Base-by-base conservation (phyloP, 345 rosid species). In the Garcia nutans region DNA sequence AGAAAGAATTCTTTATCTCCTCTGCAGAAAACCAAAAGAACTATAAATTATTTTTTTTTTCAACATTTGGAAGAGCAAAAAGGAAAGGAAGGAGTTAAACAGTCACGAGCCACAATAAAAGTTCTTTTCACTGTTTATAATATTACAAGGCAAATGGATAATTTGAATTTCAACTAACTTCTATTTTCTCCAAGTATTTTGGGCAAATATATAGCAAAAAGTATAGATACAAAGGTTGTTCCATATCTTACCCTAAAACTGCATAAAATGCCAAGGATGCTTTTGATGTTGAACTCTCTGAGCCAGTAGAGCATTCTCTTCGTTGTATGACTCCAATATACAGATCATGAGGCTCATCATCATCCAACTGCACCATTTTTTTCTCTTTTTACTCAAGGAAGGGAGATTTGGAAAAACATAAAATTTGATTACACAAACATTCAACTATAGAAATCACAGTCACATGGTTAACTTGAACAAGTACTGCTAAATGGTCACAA, bases 211-310 rank as follows among this genome's bases (percentile, higher is more conserved):
- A 11, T 54, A 75, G 17, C 6, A 3, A 6, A 31, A 17, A 54
- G 47, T 15, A 26, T 20, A 68, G 0, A 49, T 13, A n/a, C 10
- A 49, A 56, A 66, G 10, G 15, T 24, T 2, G 11, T 41, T 10
- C 33, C 47, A 45, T 20, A 41, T 76, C 65, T 75, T 82, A 82
- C 85, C 82, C 79, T 23, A 72, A 3, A 28, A 79, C 85, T 68
- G 68, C 68, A 57, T 77, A 77, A 62, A 71, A 72, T 10, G 63
- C 66, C 70, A 77, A 31, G 13, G 71, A 71, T 24, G 44, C 65
- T 50, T 58, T 50, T 66, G 65, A 45, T 57, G 9, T n/a, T 17
- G 49, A 66, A 26, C 22, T 42, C 31, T 26, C 47, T 9, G 74
- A 3, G 3, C 52, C 63, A 41, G 15, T 70, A 17, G 65, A 20